Conservation (phyloP, 129 eudicot genomes). For the Heracleum sosnowskyi region DNA sequence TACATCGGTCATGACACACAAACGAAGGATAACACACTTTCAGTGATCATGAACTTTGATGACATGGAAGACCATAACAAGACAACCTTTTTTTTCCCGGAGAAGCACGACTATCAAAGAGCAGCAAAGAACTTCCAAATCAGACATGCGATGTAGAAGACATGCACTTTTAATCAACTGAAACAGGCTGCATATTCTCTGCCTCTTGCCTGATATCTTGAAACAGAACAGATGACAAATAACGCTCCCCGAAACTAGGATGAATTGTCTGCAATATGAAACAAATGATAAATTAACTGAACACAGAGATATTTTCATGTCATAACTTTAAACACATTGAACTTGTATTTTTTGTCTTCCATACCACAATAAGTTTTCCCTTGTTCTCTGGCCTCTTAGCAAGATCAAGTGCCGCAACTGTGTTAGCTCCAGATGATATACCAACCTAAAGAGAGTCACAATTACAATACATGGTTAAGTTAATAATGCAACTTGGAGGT, state of each 20-base stretch:
- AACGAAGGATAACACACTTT: not conserved
- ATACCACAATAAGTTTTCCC: slow-evolving; percentile 98
- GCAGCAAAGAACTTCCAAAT: not conserved
- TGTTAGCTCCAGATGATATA: slow-evolving; percentile 96
- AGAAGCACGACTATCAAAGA: not conserved
- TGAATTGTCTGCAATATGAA: slow-evolving; percentile 53
- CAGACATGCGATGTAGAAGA: not conserved
- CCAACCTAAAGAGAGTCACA: slow-evolving; percentile 55
- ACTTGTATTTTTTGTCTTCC: slow-evolving; percentile 5
- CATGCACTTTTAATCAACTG: slow-evolving; percentile 49
- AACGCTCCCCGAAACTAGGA: slow-evolving; percentile 91
- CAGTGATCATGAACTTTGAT: not conserved
- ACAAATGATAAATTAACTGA: not conserved
- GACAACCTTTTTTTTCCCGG: not conserved
- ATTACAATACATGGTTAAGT: not conserved
- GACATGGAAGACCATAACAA: not conserved
- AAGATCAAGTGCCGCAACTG: slow-evolving; percentile 84
- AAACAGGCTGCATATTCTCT: slow-evolving; percentile 83
- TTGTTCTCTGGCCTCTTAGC: slow-evolving; percentile 93
- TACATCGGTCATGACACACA: not conserved
- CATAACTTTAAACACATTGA: not conserved
- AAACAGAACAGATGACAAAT: slow-evolving; percentile 76
- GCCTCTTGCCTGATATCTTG: slow-evolving; percentile 83
- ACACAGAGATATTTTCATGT: not conserved
- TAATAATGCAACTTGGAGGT: not conserved